Evolutionary conservation across 2,329 filamentous ascomycete genomes (phyloP), one percentile per base, ranked within the genome.

Genomic region (Aspergillus cejpii): DNA sequence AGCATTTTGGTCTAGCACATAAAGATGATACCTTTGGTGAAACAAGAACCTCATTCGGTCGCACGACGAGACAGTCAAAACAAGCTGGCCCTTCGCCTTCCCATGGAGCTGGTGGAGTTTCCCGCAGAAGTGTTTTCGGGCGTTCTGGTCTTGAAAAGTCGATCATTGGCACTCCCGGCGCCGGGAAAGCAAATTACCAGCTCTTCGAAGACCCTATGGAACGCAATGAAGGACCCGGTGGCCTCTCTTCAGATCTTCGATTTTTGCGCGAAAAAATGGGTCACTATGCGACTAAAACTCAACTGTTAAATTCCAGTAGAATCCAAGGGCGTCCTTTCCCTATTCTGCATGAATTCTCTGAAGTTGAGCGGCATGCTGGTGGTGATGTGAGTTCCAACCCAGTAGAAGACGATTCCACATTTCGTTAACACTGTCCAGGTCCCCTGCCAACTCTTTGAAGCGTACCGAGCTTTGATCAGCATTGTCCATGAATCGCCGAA

Each of bases 1-100:
- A 95, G 60, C 92, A 98, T 67, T 97, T 98, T 65, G 92, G 92
- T 11, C 84, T 98, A 12, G 75, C 72, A 6, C 65, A 68, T 62
- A 84, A 81, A 41, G 64, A 67, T 42, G 59, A 59, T 19, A 49
- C 56, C 11, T 37, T 41, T 12, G 53, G 51, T 46, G 64, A 81
- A 38, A 75, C 62, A 14, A 62, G 47, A 51, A 62, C 62, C 49
- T 64, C 73, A 3, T 83, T 83, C 63, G 79, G 79, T 11, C 62
- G 66, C 28, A 62, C 69, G n/a, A 55, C 55, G 23, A 63, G 57
- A 47, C 66, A 65, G 41, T 54, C 61, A 11, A 64, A 59, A 58
- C 72, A 34, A 65, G 66, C 41, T 69, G 71, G 53, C 12, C 38
- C 57, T 39, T 48, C 51, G 38, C 74, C 79, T 48, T 64, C 72